Percentiles rank a stretch among this genome's conserved stretches.
These are phyloP conservation scores for Suillus luteus DNA, from an alignment of 768 basidiomycete species.

Conservation along the genomic window DNA sequence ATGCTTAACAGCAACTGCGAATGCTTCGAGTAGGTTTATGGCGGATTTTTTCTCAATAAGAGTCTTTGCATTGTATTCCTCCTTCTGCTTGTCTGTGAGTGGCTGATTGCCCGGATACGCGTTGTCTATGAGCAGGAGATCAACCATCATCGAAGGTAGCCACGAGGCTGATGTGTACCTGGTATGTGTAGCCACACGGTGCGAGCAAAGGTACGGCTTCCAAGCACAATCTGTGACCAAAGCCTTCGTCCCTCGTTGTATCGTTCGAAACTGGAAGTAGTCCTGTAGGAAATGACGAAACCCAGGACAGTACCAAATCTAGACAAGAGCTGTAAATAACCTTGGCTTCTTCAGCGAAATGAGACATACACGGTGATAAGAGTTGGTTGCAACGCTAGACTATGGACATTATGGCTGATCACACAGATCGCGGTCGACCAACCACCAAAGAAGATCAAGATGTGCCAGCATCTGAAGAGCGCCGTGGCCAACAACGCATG, in stretches of 20 bases:
- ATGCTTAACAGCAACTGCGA: conserved; percentile 66
- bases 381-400: conserved; percentile 48
- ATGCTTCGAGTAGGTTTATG: conserved; percentile 69
- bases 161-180: conserved; percentile 35
- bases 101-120: conserved; percentile 23
- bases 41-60: conserved; percentile 70
- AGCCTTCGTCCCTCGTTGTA: conserved; percentile 72
- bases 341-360: background rate
- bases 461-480: conserved; percentile 42
- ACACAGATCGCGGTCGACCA: conserved; percentile 63
- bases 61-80: conserved; percentile 46
- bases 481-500: conserved; percentile 42
- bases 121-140: conserved; percentile 21
- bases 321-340: conserved; percentile 32
- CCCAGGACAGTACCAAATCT: conserved; percentile 67
- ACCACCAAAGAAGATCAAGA: conserved; percentile 61
- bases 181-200: conserved; percentile 71
- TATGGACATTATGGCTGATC: conserved; percentile 48
- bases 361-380: conserved; percentile 67
- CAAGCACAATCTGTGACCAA: conserved; percentile 69
- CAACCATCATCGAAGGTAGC: background rate
- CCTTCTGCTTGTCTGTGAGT: conserved; percentile 20
- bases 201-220: conserved; percentile 56
- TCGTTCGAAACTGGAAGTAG: conserved; percentile 73
- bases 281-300: conserved; percentile 73